Evolutionary conservation across 306 rosid genomes (phyloP).

Genomic region (Purshia tridentata): DNA sequence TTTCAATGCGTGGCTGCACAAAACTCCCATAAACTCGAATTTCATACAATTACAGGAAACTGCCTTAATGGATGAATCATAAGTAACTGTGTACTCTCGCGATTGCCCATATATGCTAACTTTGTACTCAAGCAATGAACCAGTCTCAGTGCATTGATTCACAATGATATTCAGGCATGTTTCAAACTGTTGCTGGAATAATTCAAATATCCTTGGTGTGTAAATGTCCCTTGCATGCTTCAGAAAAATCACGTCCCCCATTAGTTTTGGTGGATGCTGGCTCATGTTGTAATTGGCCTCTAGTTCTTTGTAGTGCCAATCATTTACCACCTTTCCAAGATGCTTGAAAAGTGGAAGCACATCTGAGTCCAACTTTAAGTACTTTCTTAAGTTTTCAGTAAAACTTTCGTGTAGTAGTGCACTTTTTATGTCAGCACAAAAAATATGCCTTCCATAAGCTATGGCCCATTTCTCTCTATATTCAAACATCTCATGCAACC

Average conservation of each 20-base stretch:
- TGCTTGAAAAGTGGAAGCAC: conserved; percentile 46
- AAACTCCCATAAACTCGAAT: conserved; percentile 54
- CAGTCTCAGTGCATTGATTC: conserved; percentile 40
- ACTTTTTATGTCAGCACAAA: conserved; percentile 49
- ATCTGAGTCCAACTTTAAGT: conserved; percentile 39
- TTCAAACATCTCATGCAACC: conserved; percentile 41
- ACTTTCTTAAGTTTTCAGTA: conserved; percentile 41
- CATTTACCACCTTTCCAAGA: conserved; percentile 46
- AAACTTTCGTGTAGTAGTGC: conserved; percentile 37
- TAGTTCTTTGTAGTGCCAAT: conserved; percentile 57
- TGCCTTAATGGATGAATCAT: conserved; percentile 41
- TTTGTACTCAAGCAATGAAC: conserved; percentile 38
- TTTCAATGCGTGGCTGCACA: conserved; percentile 59
- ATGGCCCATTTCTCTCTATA: conserved; percentile 52
- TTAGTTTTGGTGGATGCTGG: conserved; percentile 41
- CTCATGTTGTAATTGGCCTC: conserved; percentile 52
- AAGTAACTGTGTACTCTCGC: conserved; percentile 48
- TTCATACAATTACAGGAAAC: conserved; percentile 61
- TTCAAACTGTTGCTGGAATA: conserved; percentile 58
- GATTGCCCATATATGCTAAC: conserved; percentile 51
- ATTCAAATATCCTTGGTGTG: conserved; percentile 50
- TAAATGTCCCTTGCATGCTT: conserved; percentile 54
- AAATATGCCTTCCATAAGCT: conserved; percentile 41
- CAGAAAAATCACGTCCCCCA: conserved; percentile 54
- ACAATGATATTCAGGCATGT: conserved; percentile 47